Conservation (phyloP, 148 eudicot genomes). For the Nepenthes gracilis region DNA sequence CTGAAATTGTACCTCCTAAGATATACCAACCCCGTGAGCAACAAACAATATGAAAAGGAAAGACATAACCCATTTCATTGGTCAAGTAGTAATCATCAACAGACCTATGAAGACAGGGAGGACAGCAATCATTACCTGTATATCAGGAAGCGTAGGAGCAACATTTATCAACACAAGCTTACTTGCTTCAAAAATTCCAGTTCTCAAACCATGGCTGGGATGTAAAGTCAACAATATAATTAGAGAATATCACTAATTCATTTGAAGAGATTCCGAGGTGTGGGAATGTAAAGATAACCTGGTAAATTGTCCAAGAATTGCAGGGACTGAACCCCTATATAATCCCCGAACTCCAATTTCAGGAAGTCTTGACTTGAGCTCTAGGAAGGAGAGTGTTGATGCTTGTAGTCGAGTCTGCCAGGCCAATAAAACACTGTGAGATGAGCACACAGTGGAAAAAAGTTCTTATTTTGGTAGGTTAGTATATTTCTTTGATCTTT, state of each 20-base stretch:
- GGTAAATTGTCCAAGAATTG: constrained; percentile 91
- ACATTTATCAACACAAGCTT: constrained; percentile 65
- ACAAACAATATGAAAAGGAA: too few relatives aligned
- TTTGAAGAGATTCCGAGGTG: constrained; percentile 1
- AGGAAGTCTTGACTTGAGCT: constrained; percentile 75
- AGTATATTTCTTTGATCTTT: too few relatives aligned
- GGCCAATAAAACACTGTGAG: constrained; percentile 13
- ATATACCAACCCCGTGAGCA: too few relatives aligned
- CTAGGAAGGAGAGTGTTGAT: constrained; percentile 72
- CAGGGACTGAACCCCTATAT: constrained; percentile 87
- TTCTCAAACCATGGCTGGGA: constrained; percentile 91
- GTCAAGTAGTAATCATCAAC: too few relatives aligned
- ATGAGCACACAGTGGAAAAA: background rate
- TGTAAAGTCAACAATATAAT: constrained; percentile 5
- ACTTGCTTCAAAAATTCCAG: constrained; percentile 89
- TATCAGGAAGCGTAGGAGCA: constrained; percentile 72
- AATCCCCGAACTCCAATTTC: constrained; percentile 71
- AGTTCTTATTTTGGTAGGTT: background rate
- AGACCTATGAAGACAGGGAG: too few relatives aligned
- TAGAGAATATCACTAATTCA: constrained; percentile 1
- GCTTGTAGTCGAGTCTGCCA: constrained; percentile 90
- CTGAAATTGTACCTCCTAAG: too few relatives aligned
- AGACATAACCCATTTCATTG: too few relatives aligned
- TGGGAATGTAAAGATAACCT: constrained; percentile 31
- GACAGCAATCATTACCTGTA: constrained; percentile 42